Base-by-base conservation (phyloP, 2,329 filamentous ascomycete genomes). In the Neopestalotiopsis clavispora region DNA sequence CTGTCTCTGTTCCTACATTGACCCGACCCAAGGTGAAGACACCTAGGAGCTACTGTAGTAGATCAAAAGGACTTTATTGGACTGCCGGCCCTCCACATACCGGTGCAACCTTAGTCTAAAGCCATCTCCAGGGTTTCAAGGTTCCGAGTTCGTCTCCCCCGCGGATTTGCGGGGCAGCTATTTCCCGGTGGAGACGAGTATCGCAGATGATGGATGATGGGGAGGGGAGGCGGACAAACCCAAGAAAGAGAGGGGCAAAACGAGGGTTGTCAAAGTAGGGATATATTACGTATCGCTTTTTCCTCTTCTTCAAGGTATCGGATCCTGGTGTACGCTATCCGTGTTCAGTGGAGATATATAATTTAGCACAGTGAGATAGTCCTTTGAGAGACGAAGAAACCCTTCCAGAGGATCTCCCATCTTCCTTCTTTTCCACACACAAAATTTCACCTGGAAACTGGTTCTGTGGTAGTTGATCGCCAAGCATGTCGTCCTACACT, bases 401-500 rank as follows among this genome's bases (percentile, higher is more conserved):
- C 45, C 45, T 52, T 20, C n/a, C 57, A 62, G 23, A n/a, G 34
- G 34, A 20, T 17, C 5, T 40, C 14, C 14, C 5, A 34, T 62
- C 7, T 38, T 62, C 30, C 59, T 38, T 38, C 34, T 10, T 38
- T 38, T 38, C 34, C 34, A 38, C 34, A 38, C 34, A 38, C 34
- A 38, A 7, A 38, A 38, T 28, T 28, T 28, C 23, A 28, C 23
- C 23, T 28, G 23, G 23, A 28, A 28, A 28, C 57, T 32, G 57
- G 23, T 28, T n/a, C 14, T 30, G 20, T 20, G n/a, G 23, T 34
- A 65, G 14, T 34, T 17, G 10, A 13, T 13, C 49, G 42, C 42
- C 30, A 32, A 70, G 66, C 4, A 78, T 78, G 77, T 64, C 75
- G 1, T 68, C 65, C 32, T 74, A 78, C 68, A 75, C 73, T 4